These are phyloP conservation scores for Camelina sativa DNA, from an alignment of 345 rosid species.

Conservation along the genomic window DNA sequence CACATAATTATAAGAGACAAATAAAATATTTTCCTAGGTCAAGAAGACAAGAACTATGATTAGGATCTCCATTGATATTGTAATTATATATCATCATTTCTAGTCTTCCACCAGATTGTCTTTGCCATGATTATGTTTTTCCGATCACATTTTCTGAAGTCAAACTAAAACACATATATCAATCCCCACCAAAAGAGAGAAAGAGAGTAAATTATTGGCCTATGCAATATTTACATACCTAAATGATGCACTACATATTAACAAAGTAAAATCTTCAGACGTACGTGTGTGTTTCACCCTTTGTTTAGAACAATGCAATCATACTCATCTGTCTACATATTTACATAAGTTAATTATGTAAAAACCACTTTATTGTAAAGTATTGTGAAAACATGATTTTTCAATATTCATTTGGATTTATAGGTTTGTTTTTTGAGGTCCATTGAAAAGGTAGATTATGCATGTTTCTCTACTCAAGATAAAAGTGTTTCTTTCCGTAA, in stretches of 20 bases:
- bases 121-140: conserved; percentile 42
- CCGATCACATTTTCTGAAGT: conserved; percentile 30
- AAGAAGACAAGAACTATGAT: conserved; percentile 39
- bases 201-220: neutral
- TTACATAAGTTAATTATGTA: neutral
- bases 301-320: neutral
- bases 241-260: neutral
- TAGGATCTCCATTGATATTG: conserved; percentile 33
- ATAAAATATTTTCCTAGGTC: conserved; percentile 22
- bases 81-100: conserved; percentile 28
- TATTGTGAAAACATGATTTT: neutral
- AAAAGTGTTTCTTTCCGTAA: neutral
- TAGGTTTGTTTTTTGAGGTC: neutral
- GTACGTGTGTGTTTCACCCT: neutral
- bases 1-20: conserved; percentile 36
- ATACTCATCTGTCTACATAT: neutral
- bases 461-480: neutral
- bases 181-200: conserved; percentile 13
- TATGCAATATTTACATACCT: neutral
- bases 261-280: neutral
- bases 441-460: neutral
- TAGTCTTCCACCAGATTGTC: conserved; percentile 39
- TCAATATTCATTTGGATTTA: neutral
- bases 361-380: neutral
- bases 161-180: conserved; percentile 26